Evolutionary conservation across 176 grass and related monocot genomes (phyloP).

Genomic region (Triticum timopheevii): DNA sequence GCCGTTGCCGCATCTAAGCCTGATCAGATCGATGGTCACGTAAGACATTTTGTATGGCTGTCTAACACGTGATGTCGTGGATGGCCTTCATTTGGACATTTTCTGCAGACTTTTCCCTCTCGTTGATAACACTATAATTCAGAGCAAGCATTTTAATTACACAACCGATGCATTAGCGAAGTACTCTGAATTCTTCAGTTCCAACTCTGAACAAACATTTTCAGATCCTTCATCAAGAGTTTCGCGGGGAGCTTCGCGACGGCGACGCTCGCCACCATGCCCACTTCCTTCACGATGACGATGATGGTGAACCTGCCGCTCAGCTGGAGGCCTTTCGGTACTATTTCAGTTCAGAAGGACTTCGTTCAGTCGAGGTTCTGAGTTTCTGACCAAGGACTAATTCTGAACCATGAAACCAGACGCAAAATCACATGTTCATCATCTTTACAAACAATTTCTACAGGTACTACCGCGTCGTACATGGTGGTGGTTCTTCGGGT

Average conservation of each 20-base stretch:
- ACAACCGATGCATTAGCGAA: background rate
- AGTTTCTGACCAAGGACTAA: background rate
- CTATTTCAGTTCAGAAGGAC: no score
- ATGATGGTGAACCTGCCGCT: constrained; percentile 84
- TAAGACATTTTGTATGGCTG: no score
- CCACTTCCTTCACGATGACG: constrained; percentile 62
- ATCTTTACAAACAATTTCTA: constrained; percentile 10
- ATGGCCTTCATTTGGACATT: no score
- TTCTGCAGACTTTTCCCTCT: no score
- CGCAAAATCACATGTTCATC: background rate
- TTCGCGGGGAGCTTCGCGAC: constrained; percentile 9
- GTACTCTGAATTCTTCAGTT: constrained; percentile 15
- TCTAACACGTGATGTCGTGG: no score
- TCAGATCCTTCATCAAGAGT: constrained; percentile 83
- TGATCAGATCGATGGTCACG: no score
- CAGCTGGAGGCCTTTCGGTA: constrained; percentile 76
- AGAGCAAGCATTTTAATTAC: background rate
- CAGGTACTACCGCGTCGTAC: constrained; percentile 69
- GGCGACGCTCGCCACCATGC: constrained; percentile 84
- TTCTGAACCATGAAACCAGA: background rate
- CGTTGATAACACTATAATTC: background rate
- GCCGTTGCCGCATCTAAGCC: no score
- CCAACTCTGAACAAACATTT: background rate
- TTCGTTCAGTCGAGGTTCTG: background rate
- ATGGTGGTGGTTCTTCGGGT: constrained; percentile 69